phyloP scores from a whole-genome alignment of 441 rosid species.

The Brassica hybrid region DNA sequence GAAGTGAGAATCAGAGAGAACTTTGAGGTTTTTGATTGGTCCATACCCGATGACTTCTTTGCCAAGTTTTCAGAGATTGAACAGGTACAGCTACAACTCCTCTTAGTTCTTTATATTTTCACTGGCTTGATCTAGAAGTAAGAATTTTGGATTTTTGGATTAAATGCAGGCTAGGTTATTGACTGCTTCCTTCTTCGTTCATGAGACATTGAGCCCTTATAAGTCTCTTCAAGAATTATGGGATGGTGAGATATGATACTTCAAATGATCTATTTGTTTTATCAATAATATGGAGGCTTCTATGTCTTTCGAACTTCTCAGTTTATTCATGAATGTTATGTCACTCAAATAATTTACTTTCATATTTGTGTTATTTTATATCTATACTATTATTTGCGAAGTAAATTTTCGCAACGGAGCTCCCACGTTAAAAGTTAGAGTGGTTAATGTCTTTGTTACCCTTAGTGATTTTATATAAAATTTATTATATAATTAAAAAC shows the following conservation, averaged over 20 bases:
- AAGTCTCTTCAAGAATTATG: conserved; percentile 69
- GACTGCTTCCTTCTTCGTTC: conserved; percentile 55
- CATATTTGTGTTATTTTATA: not conserved
- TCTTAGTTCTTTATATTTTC: not conserved
- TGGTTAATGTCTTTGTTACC: too few species aligned
- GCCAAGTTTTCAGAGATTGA: conserved; percentile 65
- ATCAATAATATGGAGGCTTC: conserved; percentile 27
- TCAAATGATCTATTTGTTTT: not conserved
- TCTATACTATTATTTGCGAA: too few species aligned
- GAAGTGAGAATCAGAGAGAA: conserved; percentile 72
- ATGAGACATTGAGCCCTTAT: conserved; percentile 57
- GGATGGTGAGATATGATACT: conserved; percentile 78
- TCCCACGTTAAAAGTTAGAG: too few species aligned
- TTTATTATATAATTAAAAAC: too few species aligned
- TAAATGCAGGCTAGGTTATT: conserved; percentile 60
- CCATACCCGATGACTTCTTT: conserved; percentile 69
- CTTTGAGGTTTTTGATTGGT: conserved; percentile 67
- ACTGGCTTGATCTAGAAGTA: not conserved
- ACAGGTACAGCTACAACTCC: conserved; percentile 50
- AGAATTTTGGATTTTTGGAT: not conserved
- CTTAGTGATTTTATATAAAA: too few species aligned
- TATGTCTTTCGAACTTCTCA: not conserved
- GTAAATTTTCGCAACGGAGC: too few species aligned
- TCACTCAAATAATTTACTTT: not conserved
- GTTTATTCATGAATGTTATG: not conserved